These are phyloP conservation scores for Neophaeococcomyces aloes DNA, from an alignment of 2,329 filamentous ascomycete species.

Conservation along the genomic window DNA sequence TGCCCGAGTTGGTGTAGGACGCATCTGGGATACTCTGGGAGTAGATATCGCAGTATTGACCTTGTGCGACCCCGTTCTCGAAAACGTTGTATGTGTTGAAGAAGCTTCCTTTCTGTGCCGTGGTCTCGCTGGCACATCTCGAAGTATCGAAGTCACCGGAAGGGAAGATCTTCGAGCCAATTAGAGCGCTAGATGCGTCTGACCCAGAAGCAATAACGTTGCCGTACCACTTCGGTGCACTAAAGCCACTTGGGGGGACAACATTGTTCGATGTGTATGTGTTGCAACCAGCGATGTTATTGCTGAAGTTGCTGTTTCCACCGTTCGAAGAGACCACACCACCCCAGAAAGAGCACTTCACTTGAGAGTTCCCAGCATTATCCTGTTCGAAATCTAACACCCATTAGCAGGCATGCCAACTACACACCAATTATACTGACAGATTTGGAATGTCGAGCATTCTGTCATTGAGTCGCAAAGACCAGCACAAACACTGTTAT, in stretches of 20 bases:
- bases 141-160: slow-evolving; percentile 12
- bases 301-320: slow-evolving; percentile 9
- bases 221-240: slow-evolving; percentile 11
- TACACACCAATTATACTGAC: neutral
- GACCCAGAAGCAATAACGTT: slow-evolving; percentile 9
- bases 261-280: slow-evolving; percentile 13
- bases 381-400: slow-evolving; percentile 15
- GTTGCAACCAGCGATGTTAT: slow-evolving; percentile 13
- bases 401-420: neutral
- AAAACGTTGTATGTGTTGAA: slow-evolving; percentile 17
- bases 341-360: slow-evolving; percentile 17
- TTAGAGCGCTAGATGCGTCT: slow-evolving; percentile 7
- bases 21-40: neutral
- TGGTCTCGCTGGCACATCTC: slow-evolving; percentile 11
- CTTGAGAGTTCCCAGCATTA: neutral
- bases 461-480: slow-evolving; percentile 14
- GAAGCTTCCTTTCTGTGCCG: slow-evolving; percentile 10
- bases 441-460: slow-evolving; percentile 17
- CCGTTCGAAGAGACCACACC: slow-evolving; percentile 6
- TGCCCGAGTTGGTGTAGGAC: slow-evolving; percentile 3
- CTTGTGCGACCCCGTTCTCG: slow-evolving; percentile 10
- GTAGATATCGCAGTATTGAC: slow-evolving; percentile 17
- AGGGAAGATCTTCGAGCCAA: slow-evolving; percentile 12
- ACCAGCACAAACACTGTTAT: slow-evolving; percentile 12
- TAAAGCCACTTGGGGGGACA: slow-evolving; percentile 11